A percentile compares a stretch with the other conserved stretches of the same genome.
phyloP scores from a whole-genome alignment of 2,329 filamentous ascomycete species.

The Huntiella bhutanensis region DNA sequence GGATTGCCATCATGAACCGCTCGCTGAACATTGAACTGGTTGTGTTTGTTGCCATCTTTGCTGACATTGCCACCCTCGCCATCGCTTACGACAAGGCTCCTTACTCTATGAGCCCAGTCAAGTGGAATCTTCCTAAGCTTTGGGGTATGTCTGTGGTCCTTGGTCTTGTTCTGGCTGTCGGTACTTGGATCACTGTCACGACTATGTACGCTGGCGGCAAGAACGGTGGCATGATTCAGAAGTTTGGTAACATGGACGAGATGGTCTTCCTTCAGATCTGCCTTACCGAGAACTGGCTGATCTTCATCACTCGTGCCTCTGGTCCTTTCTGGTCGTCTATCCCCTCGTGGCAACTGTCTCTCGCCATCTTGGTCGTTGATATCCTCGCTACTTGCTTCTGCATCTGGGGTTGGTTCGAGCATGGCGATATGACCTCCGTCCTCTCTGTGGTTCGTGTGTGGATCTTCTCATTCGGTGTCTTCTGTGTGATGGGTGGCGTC shows the following conservation, averaged over 20 bases:
- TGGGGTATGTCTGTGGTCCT: constrained; percentile 84
- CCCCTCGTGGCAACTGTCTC: constrained; percentile 66
- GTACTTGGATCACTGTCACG: constrained; percentile 76
- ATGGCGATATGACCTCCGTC: constrained; percentile 47
- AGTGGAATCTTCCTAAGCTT: constrained; percentile 81
- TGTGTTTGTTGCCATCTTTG: constrained; percentile 89
- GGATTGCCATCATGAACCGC: constrained; percentile 75
- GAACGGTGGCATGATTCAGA: constrained; percentile 72
- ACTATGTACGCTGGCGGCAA: constrained; percentile 52
- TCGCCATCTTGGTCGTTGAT: constrained; percentile 65
- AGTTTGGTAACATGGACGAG: constrained; percentile 63
- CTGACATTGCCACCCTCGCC: constrained; percentile 76
- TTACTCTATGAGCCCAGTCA: constrained; percentile 69
- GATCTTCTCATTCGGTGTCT: constrained; percentile 80
- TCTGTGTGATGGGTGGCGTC: constrained; percentile 60
- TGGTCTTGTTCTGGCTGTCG: constrained; percentile 60
- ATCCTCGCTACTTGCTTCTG: constrained; percentile 71
- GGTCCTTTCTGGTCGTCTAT: constrained; percentile 44
- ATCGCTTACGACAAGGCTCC: constrained; percentile 90
- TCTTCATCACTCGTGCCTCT: no score
- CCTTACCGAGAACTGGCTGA: constrained; percentile 78
- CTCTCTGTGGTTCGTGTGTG: constrained; percentile 76
- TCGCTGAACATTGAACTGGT: constrained; percentile 72
- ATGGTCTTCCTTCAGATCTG: constrained; percentile 81
- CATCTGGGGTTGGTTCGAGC: constrained; percentile 65